Evolutionary conservation across 202 grass and related monocot species (phyloP).

Genomic region (Tripidium arundinaceum): DNA sequence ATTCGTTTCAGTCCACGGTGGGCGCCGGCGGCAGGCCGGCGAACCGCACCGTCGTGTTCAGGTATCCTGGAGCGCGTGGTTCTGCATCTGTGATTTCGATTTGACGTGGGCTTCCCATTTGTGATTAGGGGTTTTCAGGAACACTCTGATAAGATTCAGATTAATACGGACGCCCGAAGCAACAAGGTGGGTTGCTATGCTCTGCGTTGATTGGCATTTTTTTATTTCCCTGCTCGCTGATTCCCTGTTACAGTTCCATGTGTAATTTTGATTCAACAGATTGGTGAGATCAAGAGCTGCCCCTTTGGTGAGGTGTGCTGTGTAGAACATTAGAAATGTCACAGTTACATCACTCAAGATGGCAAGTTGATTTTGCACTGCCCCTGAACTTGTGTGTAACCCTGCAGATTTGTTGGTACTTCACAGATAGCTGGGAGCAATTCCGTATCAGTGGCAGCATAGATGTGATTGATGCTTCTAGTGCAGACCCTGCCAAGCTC

Average conservation of each 20-base stretch:
- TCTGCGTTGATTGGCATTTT: not conserved
- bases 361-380: not conserved
- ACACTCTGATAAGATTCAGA: constrained; percentile 72
- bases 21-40: constrained; percentile 55
- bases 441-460: constrained; percentile 75
- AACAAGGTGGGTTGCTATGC: constrained; percentile 47
- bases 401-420: constrained; percentile 94
- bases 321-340: not conserved
- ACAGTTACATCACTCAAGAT: not conserved
- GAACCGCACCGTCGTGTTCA: constrained; percentile 91
- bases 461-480: constrained; percentile 61
- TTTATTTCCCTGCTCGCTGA: not conserved
- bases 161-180: constrained; percentile 70
- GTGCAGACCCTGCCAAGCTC: constrained; percentile 48
- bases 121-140: constrained; percentile 70
- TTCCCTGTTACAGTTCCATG: not conserved
- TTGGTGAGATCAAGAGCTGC: constrained; percentile 57
- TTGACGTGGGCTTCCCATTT: not conserved
- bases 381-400: constrained; percentile 1
- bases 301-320: constrained; percentile 67
- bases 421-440: constrained; percentile 86
- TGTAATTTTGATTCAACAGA: constrained; percentile 31
- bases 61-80: constrained; percentile 22
- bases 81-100: not conserved
- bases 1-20: constrained; percentile 60